Evolutionary conservation across 257 asterid genomes (phyloP).

Genomic region (Anisodus tanguticus): DNA sequence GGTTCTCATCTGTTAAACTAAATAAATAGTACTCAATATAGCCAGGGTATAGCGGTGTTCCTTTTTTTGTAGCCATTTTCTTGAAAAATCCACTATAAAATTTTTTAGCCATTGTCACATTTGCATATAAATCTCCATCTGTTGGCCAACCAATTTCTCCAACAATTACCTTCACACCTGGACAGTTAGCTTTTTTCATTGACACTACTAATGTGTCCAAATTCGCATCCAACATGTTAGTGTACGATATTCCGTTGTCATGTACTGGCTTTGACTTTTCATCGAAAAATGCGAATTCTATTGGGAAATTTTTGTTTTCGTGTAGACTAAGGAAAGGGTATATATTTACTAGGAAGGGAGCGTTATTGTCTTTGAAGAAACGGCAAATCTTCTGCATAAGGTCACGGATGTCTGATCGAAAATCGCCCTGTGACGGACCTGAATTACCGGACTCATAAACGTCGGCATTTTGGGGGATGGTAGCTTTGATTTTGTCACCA

Average conservation of each 20-base stretch:
- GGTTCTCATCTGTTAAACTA: constrained; percentile 68
- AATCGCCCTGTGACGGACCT: constrained; percentile 66
- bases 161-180: constrained; percentile 43
- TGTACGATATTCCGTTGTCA: constrained; percentile 51
- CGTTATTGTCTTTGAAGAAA: constrained; percentile 44
- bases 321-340: constrained; percentile 66
- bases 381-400: constrained; percentile 48
- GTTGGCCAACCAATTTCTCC: constrained; percentile 94
- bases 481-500: constrained; percentile 72
- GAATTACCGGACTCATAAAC: constrained; percentile 56
- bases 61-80: constrained; percentile 52
- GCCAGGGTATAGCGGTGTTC: constrained; percentile 60
- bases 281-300: constrained; percentile 69
- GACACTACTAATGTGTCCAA: constrained; percentile 61
- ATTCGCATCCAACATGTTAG: constrained; percentile 67
- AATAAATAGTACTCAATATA: constrained; percentile 60
- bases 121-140: constrained; percentile 55
- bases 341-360: constrained; percentile 71
- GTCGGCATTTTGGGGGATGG: constrained; percentile 85
- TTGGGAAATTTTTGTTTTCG: constrained; percentile 46
- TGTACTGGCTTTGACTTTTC: constrained; percentile 50
- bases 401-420: constrained; percentile 51
- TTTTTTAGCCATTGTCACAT: constrained; percentile 43
- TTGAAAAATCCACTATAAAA: constrained; percentile 61
- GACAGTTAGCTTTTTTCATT: constrained; percentile 45